Evolutionary conservation across 805 yeast genomes (phyloP).

Genomic region (Candida glaebosa): DNA sequence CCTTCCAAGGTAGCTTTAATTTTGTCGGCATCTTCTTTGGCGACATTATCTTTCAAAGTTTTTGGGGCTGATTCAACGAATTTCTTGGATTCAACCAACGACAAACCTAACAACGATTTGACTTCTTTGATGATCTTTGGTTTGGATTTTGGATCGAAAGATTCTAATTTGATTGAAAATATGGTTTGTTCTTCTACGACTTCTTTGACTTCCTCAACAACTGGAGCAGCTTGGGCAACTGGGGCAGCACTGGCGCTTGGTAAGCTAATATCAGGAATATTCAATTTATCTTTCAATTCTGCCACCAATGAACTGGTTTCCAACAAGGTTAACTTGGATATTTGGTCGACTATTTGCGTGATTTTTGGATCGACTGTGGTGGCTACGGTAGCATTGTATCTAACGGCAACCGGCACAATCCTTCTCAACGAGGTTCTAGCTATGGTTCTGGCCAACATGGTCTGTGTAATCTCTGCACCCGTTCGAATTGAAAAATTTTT

Average conservation of each 20-base stretch:
- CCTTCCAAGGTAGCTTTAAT: conserved; percentile 90
- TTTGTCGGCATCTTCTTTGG: conserved; percentile 98
- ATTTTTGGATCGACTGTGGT: conserved; percentile 84
- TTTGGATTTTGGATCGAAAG: conserved; percentile 91
- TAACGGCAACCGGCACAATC: conserved; percentile 22
- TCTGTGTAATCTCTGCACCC: background rate
- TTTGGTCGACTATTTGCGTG: conserved; percentile 80
- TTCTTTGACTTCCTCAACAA: conserved; percentile 69
- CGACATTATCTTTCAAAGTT: conserved; percentile 88
- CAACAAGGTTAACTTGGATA: conserved; percentile 82
- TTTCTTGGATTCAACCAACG: conserved; percentile 95
- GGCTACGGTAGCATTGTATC: conserved; percentile 45
- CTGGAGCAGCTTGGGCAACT: conserved; percentile 69
- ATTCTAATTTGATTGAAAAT: conserved; percentile 86
- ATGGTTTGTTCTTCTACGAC: conserved; percentile 88
- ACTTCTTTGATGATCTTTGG: conserved; percentile 98
- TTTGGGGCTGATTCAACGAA: conserved; percentile 98
- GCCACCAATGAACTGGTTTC: conserved; percentile 87
- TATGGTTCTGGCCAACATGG: conserved; percentile 32
- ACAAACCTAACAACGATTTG: conserved; percentile 83
- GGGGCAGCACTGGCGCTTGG: conserved; percentile 59
- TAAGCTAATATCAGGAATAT: conserved; percentile 90
- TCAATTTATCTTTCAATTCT: conserved; percentile 76
- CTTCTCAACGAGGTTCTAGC: conserved; percentile 37
- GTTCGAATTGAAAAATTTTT: conserved; percentile 5